These are phyloP conservation scores for Schizosaccharomyces versatilis DNA, from an alignment of 1,139 yeast species.

Conservation along the genomic window DNA sequence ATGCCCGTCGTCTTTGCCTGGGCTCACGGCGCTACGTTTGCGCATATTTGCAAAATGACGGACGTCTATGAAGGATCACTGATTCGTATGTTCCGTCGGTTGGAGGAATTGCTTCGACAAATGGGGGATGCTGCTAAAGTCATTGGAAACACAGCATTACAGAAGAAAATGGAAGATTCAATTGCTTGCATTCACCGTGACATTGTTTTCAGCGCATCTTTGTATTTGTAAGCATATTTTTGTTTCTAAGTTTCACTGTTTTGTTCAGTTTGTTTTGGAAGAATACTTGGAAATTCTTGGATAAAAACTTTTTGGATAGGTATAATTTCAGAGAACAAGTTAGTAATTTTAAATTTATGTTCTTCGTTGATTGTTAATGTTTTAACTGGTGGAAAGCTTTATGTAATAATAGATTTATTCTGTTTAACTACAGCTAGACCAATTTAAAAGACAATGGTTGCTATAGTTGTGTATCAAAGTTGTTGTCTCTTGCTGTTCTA, in stretches of 20 bases:
- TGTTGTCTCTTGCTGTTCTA: too few relatives aligned
- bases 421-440: too few relatives aligned
- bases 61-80: constrained; percentile 94
- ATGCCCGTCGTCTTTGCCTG: constrained; percentile 95
- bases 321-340: too few relatives aligned
- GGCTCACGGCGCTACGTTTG: constrained; percentile 90
- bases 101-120: constrained; percentile 83
- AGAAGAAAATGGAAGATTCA: constrained; percentile 73
- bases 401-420: too few relatives aligned
- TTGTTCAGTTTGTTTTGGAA: neutral
- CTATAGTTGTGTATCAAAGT: too few relatives aligned
- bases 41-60: constrained; percentile 94
- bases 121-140: constrained; percentile 29
- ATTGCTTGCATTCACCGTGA: constrained; percentile 78
- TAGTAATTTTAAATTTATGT: too few relatives aligned
- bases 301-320: too few relatives aligned
- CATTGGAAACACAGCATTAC: constrained; percentile 31
- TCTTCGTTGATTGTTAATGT: too few relatives aligned
- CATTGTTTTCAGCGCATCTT: constrained; percentile 85
- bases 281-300: too few relatives aligned
- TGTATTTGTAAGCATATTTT: constrained; percentile 30
- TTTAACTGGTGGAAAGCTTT: too few relatives aligned
- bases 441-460: too few relatives aligned
- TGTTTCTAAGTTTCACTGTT: neutral
- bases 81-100: constrained; percentile 77